phyloP scores from a whole-genome alignment of 129 eudicot genomes.

The Flaveria brownii region DNA sequence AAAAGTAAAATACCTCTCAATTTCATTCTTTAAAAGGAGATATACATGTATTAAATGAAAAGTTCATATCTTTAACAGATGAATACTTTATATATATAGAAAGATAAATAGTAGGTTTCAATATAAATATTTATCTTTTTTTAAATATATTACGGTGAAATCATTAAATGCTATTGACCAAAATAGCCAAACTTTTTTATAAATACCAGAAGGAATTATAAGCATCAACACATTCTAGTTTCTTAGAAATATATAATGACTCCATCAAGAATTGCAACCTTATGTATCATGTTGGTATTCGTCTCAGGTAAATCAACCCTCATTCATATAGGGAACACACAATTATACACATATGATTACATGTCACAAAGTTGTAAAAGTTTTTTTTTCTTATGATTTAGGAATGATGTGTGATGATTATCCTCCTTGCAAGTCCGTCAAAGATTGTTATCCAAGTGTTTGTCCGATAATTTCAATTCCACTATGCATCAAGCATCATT shows the following conservation, averaged over 20 bases:
- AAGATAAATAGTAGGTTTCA: background rate
- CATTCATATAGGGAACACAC: background rate
- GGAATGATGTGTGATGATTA: constrained; percentile 2
- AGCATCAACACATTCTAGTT: background rate
- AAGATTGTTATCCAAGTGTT: constrained; percentile 1
- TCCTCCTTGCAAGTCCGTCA: background rate
- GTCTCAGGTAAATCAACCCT: background rate
- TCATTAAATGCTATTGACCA: background rate
- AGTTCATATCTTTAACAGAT: background rate
- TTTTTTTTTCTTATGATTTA: background rate
- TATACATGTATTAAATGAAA: background rate
- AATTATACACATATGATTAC: background rate
- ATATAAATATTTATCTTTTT: background rate
- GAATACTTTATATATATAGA: too few relatives aligned
- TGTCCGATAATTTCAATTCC: constrained; percentile 7
- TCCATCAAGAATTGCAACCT: background rate
- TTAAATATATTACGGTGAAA: background rate
- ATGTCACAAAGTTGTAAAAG: background rate
- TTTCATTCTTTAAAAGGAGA: background rate
- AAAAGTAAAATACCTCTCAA: background rate
- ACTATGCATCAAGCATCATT: constrained; percentile 13
- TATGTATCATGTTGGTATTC: constrained; percentile 3
- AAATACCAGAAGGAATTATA: background rate
- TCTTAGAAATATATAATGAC: background rate
- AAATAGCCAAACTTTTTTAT: background rate